Evolutionary conservation across 345 rosid genomes (phyloP).

Genomic region (Luvunga scandens): DNA sequence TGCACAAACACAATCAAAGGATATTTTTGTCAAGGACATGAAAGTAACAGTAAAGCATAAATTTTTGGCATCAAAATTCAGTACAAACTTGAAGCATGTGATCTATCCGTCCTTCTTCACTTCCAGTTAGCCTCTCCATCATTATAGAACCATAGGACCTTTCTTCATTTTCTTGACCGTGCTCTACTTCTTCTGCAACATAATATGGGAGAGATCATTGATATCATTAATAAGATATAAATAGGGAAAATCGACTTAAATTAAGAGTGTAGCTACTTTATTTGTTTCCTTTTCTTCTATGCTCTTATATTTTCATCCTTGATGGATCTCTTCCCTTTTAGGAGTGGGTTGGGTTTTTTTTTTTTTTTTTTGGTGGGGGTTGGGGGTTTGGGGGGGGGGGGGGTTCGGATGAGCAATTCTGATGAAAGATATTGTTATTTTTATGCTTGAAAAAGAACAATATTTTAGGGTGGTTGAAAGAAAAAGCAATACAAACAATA

Average conservation of each 20-base stretch:
- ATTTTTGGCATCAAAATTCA: background rate
- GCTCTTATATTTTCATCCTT: background rate
- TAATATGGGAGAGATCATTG: background rate
- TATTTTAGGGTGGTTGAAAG: background rate
- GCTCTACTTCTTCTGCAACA: conserved; percentile 45
- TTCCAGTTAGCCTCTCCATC: conserved; percentile 82
- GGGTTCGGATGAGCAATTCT: background rate
- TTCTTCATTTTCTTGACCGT: conserved; percentile 44
- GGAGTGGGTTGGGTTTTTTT: too few species aligned
- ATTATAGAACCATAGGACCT: conserved; percentile 76
- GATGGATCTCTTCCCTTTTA: background rate
- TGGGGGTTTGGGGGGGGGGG: too few species aligned
- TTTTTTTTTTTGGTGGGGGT: too few species aligned
- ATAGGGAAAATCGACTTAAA: background rate
- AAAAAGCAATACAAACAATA: background rate
- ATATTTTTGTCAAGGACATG: background rate
- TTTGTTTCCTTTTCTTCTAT: background rate
- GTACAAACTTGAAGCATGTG: conserved; percentile 82
- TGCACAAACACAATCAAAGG: background rate
- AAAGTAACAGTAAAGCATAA: background rate
- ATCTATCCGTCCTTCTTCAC: conserved; percentile 81
- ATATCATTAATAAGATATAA: background rate
- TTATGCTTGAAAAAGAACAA: background rate
- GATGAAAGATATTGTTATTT: background rate
- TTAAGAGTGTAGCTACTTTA: background rate